Evolutionary conservation across 352 stramenopile genomes (phyloP).

Genomic region (Globisporangium heterothallicum): DNA sequence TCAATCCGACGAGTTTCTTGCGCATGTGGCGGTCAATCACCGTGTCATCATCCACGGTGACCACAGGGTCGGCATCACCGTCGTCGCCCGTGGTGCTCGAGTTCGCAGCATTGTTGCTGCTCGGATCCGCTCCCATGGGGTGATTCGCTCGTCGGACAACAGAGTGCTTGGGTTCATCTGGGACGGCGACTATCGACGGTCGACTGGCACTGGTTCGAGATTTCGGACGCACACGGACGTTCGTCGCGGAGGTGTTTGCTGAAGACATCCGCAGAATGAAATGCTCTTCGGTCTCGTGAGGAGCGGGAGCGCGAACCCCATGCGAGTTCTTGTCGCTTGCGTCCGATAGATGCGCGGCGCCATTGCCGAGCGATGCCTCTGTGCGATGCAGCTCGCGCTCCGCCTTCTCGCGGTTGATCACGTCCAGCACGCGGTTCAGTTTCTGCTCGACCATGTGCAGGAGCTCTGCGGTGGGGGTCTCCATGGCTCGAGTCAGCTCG

Average conservation of each 20-base stretch:
- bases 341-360: background rate
- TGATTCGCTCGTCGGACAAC: slow-evolving; percentile 13
- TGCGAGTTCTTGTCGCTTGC: slow-evolving; percentile 29
- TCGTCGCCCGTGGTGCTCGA: slow-evolving; percentile 25
- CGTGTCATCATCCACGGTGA: slow-evolving; percentile 34
- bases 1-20: slow-evolving; percentile 80
- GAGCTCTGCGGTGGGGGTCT: slow-evolving; percentile 62
- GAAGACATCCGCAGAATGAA: slow-evolving; percentile 82
- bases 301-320: slow-evolving; percentile 47
- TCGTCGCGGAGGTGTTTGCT: slow-evolving; percentile 53
- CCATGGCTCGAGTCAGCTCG: slow-evolving; percentile 59
- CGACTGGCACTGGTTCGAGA: slow-evolving; percentile 30
- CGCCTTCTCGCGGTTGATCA: slow-evolving; percentile 79
- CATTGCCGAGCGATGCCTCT: slow-evolving; percentile 30
- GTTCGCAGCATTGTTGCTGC: background rate
- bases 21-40: slow-evolving; percentile 75
- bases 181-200: slow-evolving; percentile 15
- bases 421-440: slow-evolving; percentile 72
- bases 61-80: slow-evolving; percentile 1
- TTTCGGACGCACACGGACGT: slow-evolving; percentile 75
- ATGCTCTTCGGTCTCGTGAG: slow-evolving; percentile 73
- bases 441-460: slow-evolving; percentile 82
- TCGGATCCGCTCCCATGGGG: slow-evolving; percentile 6
- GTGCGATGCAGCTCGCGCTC: slow-evolving; percentile 75
- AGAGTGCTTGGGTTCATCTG: slow-evolving; percentile 21